These are phyloP conservation scores for Ceratocystiopsis brevicomis DNA, from an alignment of 2,329 filamentous ascomycete species.

Conservation along the genomic window DNA sequence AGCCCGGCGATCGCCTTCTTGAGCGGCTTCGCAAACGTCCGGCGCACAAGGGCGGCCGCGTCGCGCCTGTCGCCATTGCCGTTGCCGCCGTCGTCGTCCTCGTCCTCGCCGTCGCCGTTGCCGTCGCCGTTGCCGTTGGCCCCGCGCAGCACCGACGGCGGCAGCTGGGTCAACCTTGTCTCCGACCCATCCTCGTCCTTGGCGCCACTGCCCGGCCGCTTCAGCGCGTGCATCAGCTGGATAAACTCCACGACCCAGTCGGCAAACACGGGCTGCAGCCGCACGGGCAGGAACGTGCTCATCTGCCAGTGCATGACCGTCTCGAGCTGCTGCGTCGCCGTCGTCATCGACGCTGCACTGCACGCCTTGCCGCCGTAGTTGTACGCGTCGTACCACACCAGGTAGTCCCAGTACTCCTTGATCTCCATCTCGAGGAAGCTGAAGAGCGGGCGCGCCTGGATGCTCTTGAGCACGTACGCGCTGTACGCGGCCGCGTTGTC, in stretches of 20 bases:
- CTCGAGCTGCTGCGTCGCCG: conserved; percentile 33
- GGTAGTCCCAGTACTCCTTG: conserved; percentile 98
- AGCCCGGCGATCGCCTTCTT: conserved; percentile 73
- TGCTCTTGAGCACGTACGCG: conserved; percentile 94
- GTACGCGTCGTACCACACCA: conserved; percentile 97
- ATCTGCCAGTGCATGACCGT: conserved; percentile 99
- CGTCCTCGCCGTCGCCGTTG: conserved; percentile 31
- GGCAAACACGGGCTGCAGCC: conserved; percentile 68
- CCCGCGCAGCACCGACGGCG: conserved; percentile 25
- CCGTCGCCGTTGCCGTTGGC: conserved; percentile 22
- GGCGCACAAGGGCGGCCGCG: conserved; percentile 50
- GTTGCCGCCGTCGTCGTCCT: conserved; percentile 35
- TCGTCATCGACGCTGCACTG: conserved; percentile 33
- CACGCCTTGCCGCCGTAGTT: conserved; percentile 96
- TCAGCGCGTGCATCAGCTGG: conserved; percentile 76
- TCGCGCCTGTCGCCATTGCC: conserved; percentile 32
- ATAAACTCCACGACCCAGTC: conserved; percentile 93
- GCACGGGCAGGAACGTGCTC: conserved; percentile 63
- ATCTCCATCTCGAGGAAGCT: conserved; percentile 95
- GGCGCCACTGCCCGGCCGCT: conserved; percentile 44
- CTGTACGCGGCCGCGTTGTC: conserved; percentile 93
- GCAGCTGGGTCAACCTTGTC: conserved; percentile 35
- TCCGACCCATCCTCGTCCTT: no score
- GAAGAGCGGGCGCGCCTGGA: conserved; percentile 87
- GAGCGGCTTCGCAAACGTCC: conserved; percentile 68